Evolutionary conservation across 2,329 filamentous ascomycete species (phyloP), one percentile per base, ranked within the genome.

Genomic region (Monosporascus sp.): DNA sequence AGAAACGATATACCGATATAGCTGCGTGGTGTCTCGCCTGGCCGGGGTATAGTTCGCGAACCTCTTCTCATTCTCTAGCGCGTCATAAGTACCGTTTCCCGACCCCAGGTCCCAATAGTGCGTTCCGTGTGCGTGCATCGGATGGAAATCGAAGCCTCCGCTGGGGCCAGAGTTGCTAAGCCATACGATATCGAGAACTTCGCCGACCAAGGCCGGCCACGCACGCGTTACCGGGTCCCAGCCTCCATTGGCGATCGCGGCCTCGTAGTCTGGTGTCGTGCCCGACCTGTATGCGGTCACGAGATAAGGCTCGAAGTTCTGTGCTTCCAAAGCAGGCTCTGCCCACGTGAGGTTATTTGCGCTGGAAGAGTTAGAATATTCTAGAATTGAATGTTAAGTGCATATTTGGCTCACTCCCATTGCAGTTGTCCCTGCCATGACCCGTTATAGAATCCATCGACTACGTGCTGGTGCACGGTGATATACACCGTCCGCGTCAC

Each of bases 141-240:
- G 80, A 57, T 83, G 79, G 50, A 70, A 70, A 56, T 79, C 74
- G 47, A 72, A 72, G 1, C 68, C 63, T 3, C 74, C 69, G 16
- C 63, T 65, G 40, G 65, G 65, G 1, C 67, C 67, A 5, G 65
- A 63, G 62, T 70, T 76, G 59, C 74, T 77, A 43, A 73, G 67
- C 59, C 76, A 70, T 5, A 84, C 74, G 22, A 81, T 77, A 51
- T 81, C 78, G 3, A 82, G 65, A 0, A 82, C 76, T 60, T 85
- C 82, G 27, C 81, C 81, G 2, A 82, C 61, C 47, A 73, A 70
- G 1, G 78, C 80, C 0, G 82, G 78, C 62, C 76, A 85, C 0
- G 76, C 72, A 11, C 69, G 66, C 0, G 73, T 78, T 0, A 55
- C 59, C 0, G 80, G 80, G 55, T 86, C 82, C 70, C 78, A 82